A percentile compares a stretch with the other conserved stretches of the same genome.
Conservation (phyloP, 768 basidiomycete species). For the Boletus tomentosulus region DNA sequence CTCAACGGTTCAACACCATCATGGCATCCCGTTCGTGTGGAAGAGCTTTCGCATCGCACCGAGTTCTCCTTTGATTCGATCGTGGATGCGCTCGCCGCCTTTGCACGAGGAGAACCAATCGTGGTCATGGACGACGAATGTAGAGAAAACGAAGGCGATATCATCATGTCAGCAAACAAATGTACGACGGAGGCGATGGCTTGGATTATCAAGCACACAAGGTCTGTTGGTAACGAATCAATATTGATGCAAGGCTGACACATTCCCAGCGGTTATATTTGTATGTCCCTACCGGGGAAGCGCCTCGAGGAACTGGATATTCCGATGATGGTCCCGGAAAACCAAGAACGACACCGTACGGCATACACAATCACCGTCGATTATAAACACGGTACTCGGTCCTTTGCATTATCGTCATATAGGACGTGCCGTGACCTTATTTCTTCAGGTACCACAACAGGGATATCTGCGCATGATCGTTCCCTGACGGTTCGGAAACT, state of each 20-base stretch:
- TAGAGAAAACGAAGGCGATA: constrained; percentile 96
- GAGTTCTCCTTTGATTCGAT: constrained; percentile 74
- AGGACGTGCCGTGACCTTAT: not conserved
- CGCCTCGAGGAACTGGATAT: constrained; percentile 76
- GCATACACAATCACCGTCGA: constrained; percentile 97
- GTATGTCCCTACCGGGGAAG: constrained; percentile 73
- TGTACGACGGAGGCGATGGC: constrained; percentile 98
- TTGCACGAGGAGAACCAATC: constrained; percentile 80
- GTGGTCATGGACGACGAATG: constrained; percentile 97
- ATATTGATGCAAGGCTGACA: constrained; percentile 6
- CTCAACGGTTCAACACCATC: constrained; percentile 6
- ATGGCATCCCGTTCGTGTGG: constrained; percentile 24
- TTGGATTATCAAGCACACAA: constrained; percentile 96
- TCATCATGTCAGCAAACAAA: constrained; percentile 81
- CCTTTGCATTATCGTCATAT: not conserved
- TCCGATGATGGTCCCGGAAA: constrained; percentile 91
- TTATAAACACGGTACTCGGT: constrained; percentile 68
- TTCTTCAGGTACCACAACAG: constrained; percentile 78
- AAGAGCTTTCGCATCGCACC: constrained; percentile 21
- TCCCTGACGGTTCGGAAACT: constrained; percentile 82
- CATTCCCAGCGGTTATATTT: constrained; percentile 80
- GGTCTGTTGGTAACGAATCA: constrained; percentile 45
- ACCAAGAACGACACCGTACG: constrained; percentile 87
- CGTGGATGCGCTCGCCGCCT: constrained; percentile 73
- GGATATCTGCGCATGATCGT: constrained; percentile 95